Base-by-base conservation (phyloP, 768 basidiomycete genomes). In the Cystofilobasidium capitatum region DNA sequence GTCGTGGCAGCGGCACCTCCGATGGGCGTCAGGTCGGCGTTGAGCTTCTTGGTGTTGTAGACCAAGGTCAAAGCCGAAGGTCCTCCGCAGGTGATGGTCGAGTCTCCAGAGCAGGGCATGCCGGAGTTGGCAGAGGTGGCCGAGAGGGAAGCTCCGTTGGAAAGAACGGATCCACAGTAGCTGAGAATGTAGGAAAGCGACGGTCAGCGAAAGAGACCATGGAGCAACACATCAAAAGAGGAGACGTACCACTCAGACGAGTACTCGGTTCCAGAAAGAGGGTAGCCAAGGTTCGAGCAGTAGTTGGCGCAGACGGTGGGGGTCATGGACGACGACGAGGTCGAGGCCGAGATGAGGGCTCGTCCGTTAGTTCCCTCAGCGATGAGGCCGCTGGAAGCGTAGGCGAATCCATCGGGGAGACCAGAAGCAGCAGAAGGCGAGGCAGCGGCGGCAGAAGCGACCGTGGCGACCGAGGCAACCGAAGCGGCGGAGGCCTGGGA, bases 141-240 rank as follows among this genome's bases (percentile, higher is more conserved):
- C 16, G 66, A 49, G 36, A 70, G 44, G 5, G 65, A 59, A 35
- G 74, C 74, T 78, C 82, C 40, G 79, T 89, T 65, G 73, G 85
- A 29, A 82, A 84, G 4, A 71, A 78, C 7, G 81, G 83, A 47
- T 81, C 84, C 17, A 81, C 78, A 78, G 72, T 74, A 77, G 70
- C 77, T 64, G 36, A 49, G 45, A 12, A 59, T 13, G 22, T 14
- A 29, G 20, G 8, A 14, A 42, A 49, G 47, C 31, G 51, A 36
- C 49, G 36, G 39, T 26, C 44, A 13, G n/a, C 12, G 33, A 65
- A 39, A 10, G 55, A 54, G 51, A 45, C 36, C 29, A 31, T 22
- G 24, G 60, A n/a, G n/a, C n/a, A n/a, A n/a, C n/a, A n/a, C n/a
- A 24, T 26, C 7, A 26, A 36, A 33, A 17, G 24, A 10, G 2